A percentile compares a stretch with the other conserved stretches of the same genome.
phyloP scores from a whole-genome alignment of 208 protist genomes.

The Balamuthia mandrillaris region DNA sequence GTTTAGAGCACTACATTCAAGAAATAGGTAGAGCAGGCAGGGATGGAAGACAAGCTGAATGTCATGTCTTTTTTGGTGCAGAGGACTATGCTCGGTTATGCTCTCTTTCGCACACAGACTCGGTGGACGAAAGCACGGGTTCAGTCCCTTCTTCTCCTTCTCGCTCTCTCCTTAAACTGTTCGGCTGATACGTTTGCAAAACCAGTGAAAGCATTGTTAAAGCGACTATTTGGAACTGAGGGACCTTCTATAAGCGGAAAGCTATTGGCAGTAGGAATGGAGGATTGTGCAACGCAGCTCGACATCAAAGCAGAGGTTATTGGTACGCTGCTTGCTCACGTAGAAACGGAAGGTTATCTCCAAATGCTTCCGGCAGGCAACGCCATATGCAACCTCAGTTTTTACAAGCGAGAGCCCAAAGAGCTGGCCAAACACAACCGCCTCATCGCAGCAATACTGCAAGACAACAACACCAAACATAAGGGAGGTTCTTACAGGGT shows the following conservation, averaged over 20 bases:
- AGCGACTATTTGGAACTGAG: too few relatives aligned
- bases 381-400: neutral
- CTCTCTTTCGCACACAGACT: neutral
- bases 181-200: too few relatives aligned
- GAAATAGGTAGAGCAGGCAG: slow-evolving; percentile 63
- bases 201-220: too few relatives aligned
- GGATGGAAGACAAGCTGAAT: slow-evolving; percentile 45
- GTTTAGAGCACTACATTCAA: slow-evolving; percentile 59
- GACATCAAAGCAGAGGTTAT: neutral
- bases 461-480: neutral
- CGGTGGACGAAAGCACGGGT: neutral
- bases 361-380: neutral
- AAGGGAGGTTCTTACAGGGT: too few relatives aligned
- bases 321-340: neutral
- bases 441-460: neutral
- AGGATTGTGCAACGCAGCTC: neutral
- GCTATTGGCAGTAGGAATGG: neutral
- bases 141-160: too few relatives aligned
- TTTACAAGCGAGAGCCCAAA: neutral
- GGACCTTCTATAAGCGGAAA: too few relatives aligned
- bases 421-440: neutral
- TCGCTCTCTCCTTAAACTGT: too few relatives aligned
- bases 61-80: slow-evolving; percentile 26
- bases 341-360: neutral
- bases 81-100: slow-evolving; percentile 39